Evolutionary conservation across 73 alveolate species (phyloP), one percentile per base, ranked within the genome.

Genomic region (Paramecium tetraurelia): DNA sequence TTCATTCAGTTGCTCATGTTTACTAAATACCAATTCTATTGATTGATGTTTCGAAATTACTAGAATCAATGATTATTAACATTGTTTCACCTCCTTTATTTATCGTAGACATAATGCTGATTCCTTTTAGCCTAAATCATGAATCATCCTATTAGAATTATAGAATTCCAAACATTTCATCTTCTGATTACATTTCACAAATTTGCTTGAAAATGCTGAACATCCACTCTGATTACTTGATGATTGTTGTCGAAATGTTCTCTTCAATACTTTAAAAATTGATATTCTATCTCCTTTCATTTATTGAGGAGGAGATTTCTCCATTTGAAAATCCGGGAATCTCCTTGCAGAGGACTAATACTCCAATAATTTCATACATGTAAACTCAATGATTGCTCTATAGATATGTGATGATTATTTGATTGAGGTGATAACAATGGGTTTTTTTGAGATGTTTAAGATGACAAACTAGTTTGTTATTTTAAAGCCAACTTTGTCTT

Each of bases 141-240:
- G 84, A 31, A 63, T 31, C 84, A 63, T 63, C 31, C 9, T 63
- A 7, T 63, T 63, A 22, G 84, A 27, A 63, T 63, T 63, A 27
- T 63, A 63, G 84, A 63, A 63, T 63, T 63, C 84, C 41, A 63
- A 33, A 63, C 44, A 63, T 24, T 27, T 63, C 84, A 63, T 63
- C 27, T 63, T 63, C 12, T 63, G 10, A 63, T 63, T 63, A 33
- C 29, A 63, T 18, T 63, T 63, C 3, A 63, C 84, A 63, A 31
- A 63, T 27, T 63, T 63, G 46, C 84, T 63, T 31, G 84, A 63
- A 63, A 27, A 63, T 31, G 84, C 84, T 53, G 69, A 53, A 5
- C 11, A 53, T 53, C 69, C 69, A 53, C 21, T 50, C 5, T 44
- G 4, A 50, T 50, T 53, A 27, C 24, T 63, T 14, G 27, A 4